phyloP scores from a whole-genome alignment of 2,329 filamentous ascomycete species.

The Exophiala xenobiotica region DNA sequence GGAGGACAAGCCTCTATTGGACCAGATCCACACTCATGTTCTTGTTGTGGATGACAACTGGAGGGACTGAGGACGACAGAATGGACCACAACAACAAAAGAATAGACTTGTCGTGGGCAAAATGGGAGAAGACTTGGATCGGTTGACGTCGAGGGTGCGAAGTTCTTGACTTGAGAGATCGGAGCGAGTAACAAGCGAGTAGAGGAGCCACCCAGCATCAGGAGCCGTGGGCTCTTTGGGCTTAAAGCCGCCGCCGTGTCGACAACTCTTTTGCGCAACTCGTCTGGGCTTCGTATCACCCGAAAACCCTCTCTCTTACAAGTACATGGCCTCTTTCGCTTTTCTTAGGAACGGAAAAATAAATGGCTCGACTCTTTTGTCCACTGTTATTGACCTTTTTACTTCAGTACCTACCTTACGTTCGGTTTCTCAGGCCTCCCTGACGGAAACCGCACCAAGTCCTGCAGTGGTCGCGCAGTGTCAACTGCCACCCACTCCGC shows the following conservation, averaged over 20 bases:
- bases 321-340: not conserved
- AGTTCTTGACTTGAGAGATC: not conserved
- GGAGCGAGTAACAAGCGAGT: not conserved
- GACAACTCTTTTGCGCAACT: not conserved
- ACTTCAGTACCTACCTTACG: too few species aligned
- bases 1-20: slow-evolving; percentile 5
- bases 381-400: too few species aligned
- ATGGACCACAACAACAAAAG: not conserved
- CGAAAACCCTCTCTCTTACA: not conserved
- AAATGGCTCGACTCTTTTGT: too few species aligned
- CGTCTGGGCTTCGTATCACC: not conserved
- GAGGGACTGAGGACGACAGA: not conserved
- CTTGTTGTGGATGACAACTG: not conserved
- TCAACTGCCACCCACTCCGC: too few species aligned
- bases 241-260: not conserved
- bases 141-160: slow-evolving; percentile 4
- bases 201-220: too few species aligned
- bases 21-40: not conserved
- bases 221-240: too few species aligned
- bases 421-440: not conserved
- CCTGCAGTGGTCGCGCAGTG: not conserved
- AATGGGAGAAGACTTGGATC: not conserved
- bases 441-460: not conserved
- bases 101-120: slow-evolving; percentile 1
- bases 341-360: not conserved